phyloP scores from a whole-genome alignment of 2,329 filamentous ascomycete genomes.

The Scedosporium boydii region DNA sequence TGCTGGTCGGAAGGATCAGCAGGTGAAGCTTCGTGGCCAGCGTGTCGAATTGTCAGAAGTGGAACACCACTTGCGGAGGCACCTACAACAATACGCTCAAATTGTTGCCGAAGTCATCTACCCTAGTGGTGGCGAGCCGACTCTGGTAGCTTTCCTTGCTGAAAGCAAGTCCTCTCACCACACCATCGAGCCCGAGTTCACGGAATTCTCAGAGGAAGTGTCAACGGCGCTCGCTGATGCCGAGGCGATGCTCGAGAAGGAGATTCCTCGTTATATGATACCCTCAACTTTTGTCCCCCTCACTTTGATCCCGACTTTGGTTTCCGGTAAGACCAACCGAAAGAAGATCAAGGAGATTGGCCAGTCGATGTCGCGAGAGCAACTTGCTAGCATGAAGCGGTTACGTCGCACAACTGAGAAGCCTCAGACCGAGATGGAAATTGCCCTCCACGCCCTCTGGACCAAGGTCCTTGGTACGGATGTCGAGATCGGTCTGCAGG shows the following conservation, averaged over 20 bases:
- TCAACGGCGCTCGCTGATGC: slow-evolving; percentile 19
- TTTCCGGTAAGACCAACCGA: slow-evolving; percentile 40
- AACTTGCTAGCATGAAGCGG: slow-evolving; percentile 9
- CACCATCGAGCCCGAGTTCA: slow-evolving; percentile 12
- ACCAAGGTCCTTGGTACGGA: slow-evolving; percentile 22
- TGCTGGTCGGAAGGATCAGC: slow-evolving; percentile 56
- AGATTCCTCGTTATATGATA: slow-evolving; percentile 36
- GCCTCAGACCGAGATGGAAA: slow-evolving; percentile 27
- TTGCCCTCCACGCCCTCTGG: slow-evolving; percentile 28
- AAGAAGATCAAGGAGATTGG: slow-evolving; percentile 38
- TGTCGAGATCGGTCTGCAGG: slow-evolving; percentile 22
- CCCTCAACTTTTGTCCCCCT: slow-evolving; percentile 37
- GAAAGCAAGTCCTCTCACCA: slow-evolving; percentile 20
- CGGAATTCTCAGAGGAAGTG: slow-evolving; percentile 22
- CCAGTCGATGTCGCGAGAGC: slow-evolving; percentile 24
- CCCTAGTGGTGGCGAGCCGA: slow-evolving; percentile 31
- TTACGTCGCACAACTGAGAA: slow-evolving; percentile 14
- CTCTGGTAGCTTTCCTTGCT: slow-evolving; percentile 34
- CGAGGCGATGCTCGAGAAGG: slow-evolving; percentile 21
- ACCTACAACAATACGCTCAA: slow-evolving; percentile 30
- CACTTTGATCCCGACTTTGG: slow-evolving; percentile 32
- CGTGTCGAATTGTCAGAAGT: slow-evolving; percentile 51
- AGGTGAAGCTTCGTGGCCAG: slow-evolving; percentile 58
- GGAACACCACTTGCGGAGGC: slow-evolving; percentile 36
- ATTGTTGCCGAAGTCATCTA: slow-evolving; percentile 40